Evolutionary conservation across 2,329 filamentous ascomycete species (phyloP).

Genomic region (Clonostachys rosea): DNA sequence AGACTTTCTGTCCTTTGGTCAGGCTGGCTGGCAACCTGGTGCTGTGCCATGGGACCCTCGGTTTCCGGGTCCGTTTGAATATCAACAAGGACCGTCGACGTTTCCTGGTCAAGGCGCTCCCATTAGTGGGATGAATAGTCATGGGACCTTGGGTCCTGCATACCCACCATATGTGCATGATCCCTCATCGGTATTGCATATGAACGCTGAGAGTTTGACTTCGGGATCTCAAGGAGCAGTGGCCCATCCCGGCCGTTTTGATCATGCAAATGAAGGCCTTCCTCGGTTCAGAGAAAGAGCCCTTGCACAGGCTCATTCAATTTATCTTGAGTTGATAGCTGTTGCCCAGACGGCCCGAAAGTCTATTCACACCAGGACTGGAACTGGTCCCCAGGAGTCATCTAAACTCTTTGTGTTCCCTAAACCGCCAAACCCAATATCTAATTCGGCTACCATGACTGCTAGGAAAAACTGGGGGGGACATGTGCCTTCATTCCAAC

Average conservation of each 20-base stretch:
- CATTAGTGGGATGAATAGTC: too few species aligned
- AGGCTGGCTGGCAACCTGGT: not conserved
- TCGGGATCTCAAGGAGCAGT: too few species aligned
- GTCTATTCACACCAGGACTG: slow-evolving; percentile 29
- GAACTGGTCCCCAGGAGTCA: slow-evolving; percentile 27
- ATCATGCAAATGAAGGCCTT: slow-evolving; percentile 2
- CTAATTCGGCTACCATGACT: not conserved
- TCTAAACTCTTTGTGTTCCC: slow-evolving; percentile 51
- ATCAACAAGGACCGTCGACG: too few species aligned
- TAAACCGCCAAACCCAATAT: slow-evolving; percentile 35
- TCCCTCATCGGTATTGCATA: too few species aligned
- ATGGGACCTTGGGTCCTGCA: too few species aligned
- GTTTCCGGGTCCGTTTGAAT: not conserved
- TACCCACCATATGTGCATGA: too few species aligned
- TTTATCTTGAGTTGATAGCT: slow-evolving; percentile 67
- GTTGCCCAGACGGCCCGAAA: slow-evolving; percentile 59
- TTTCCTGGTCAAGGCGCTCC: too few species aligned
- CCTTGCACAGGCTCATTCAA: slow-evolving; percentile 64
- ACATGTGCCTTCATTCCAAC: too few species aligned
- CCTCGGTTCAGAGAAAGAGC: slow-evolving; percentile 61
- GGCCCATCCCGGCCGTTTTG: too few species aligned
- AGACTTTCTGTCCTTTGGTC: slow-evolving; percentile 20
- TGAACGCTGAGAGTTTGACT: too few species aligned
- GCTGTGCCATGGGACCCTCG: not conserved
- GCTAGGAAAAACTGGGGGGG: too few species aligned